Base-by-base conservation (phyloP, 805 yeast genomes). In the Spathaspora girioi region DNA sequence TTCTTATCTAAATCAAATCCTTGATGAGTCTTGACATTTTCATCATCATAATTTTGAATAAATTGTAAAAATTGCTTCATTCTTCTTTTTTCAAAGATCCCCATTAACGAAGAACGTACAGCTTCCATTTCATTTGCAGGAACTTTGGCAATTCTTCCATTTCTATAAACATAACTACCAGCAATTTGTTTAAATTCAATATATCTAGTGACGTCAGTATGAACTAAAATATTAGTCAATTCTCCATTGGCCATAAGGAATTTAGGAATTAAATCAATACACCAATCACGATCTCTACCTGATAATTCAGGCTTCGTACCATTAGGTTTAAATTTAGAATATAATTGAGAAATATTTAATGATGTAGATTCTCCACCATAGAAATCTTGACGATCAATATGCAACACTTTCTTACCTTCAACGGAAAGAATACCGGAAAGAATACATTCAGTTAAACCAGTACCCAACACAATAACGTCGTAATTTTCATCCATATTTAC, bases 241-340 rank as follows among this genome's bases (percentile, higher is more conserved):
- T 93, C 99, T 42, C 99, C 99, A 65, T 91, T 89, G 50, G 97
- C 92, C 99, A 94, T 94, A 60, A 94, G 76, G 61, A 94, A 92
- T 73, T 94, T 94, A 43, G 99, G 99, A 63, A 94, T 90, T 71
- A 94, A 79, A 67, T 94, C 99, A 48, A 94, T 94, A 71, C 96
- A 91, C 97, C 98, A 94, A 69, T 94, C 98, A 57, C 98, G 82
- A 64, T 90, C 96, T 63, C 96, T 84, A 48, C 99, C 98, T 56
- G 84, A 80, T 56, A 82, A 79, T 54, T 85, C 87, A 41, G 89
- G 86, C 59, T 81, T 79, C 56, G 83, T 87, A 47, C 81, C 76
- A 7, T 73, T 55, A 31, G 97, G 97, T 66, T 91, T 89, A 79
- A 91, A 92, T 73, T 92, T 92, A 59, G 79, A 71, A 76, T 89